Evolutionary conservation across 2,329 filamentous ascomycete species (phyloP).

Genomic region (Malbranchea zuffiana): DNA sequence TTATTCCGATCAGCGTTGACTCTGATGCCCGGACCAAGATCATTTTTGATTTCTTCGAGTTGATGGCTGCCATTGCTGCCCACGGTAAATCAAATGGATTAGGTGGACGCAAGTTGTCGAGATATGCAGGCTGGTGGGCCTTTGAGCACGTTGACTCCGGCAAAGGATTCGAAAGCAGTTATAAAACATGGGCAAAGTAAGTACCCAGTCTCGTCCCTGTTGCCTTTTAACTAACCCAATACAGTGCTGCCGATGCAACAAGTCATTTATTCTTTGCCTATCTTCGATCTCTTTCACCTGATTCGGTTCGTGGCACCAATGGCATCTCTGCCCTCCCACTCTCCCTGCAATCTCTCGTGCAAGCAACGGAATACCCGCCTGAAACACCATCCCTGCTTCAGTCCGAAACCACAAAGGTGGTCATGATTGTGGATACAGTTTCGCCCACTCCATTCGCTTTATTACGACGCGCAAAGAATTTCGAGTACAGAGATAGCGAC

Average conservation of each 20-base stretch:
- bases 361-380: slow-evolving; percentile 90
- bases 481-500: slow-evolving; percentile 88
- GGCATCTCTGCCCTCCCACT: slow-evolving; percentile 79
- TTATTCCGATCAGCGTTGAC: slow-evolving; percentile 87
- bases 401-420: slow-evolving; percentile 71
- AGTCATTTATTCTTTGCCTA: slow-evolving; percentile 98
- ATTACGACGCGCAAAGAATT: slow-evolving; percentile 80
- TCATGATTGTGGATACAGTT: slow-evolving; percentile 93
- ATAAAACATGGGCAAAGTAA: slow-evolving; percentile 75
- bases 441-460: slow-evolving; percentile 90
- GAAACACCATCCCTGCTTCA: slow-evolving; percentile 65
- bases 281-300: slow-evolving; percentile 77
- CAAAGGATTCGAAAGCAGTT: slow-evolving; percentile 89
- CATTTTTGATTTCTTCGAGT: slow-evolving; percentile 92
- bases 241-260: slow-evolving; percentile 81
- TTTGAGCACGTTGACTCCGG: slow-evolving; percentile 82
- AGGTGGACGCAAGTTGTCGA: slow-evolving; percentile 82
- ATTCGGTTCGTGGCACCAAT: slow-evolving; percentile 54
- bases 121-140: slow-evolving; percentile 97
- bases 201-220: slow-evolving; percentile 19
- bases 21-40: slow-evolving; percentile 76
- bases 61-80: slow-evolving; percentile 79
- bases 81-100: slow-evolving; percentile 90
- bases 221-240: slow-evolving; percentile 4
- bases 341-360: slow-evolving; percentile 78